Evolutionary conservation across 495 filamentous ascomycete species (phyloP), one percentile per base, ranked within the genome.

Genomic region (Penicillium dipodomyicola): DNA sequence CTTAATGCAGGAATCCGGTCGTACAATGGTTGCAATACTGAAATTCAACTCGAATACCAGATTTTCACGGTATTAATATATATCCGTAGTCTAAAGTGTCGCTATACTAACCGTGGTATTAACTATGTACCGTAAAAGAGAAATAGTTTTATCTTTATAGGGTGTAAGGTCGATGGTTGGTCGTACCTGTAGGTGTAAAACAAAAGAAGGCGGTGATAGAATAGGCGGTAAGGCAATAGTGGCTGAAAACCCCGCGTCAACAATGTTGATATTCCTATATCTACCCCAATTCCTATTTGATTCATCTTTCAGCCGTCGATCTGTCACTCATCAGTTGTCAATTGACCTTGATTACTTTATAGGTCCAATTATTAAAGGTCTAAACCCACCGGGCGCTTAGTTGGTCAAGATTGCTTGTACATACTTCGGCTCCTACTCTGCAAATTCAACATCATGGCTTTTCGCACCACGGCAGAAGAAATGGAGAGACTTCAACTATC

Each of bases 401-500:
- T 17, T 7, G 19, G 19, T 30, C 32, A 25, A 50, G 12, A 39
- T 53, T 32, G 27, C 12, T 40, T 35, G 29, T 52, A 39, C 50
- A 54, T 49, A 52, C 42, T 54, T 19, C 11, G 40, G 50, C 32
- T 52, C 17, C 27, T 46, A 27, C 41, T 20, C 23, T 20, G 23
- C 19, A 44, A 12, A 33, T 25, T 10, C 56, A 40, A 14, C 49
- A 73, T 75, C 49, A 74, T 77, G 71, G 56, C 69, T 25, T 61
- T 63, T n/a, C 70, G 68, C 62, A 74, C 63, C 51, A 70, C 74
- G 20, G 69, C 74, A 22, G 72, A 73, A 53, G 70, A 80, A 59
- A 72, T 80, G 67, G 73, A 81, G 9, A 65, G 69, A 23, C 73
- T 81, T 12, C 77, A 84, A 53, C 70, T 85, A 43, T 82, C 78